Evolutionary conservation across 169 alveolate species (phyloP), one percentile per base, ranked within the genome.

Genomic region (Plasmodium ovale): DNA sequence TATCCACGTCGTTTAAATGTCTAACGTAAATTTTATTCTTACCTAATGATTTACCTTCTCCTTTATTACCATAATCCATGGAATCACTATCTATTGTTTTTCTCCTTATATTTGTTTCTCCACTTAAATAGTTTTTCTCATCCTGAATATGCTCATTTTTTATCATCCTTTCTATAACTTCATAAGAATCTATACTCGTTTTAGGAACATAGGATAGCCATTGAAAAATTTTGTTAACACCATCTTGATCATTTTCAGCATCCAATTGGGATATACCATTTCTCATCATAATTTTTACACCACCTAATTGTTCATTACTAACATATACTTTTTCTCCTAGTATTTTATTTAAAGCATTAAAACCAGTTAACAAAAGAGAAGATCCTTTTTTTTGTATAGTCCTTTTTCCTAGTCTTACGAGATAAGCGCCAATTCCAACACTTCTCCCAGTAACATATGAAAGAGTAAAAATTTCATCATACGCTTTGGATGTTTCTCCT

Each of bases 351-450:
- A 96, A 77, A 1, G 98, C 98, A 70, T 94, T 93, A 85, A 88
- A 96, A 49, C 98, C 98, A 27, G 98, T 96, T 59, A 96, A 79
- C 42, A 96, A 92, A 84, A 96, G 93, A 19, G 98, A 96, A 0
- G 96, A 94, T 5, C 95, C 94, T 37, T 71, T 92, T 94, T 92
- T 94, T 92, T 96, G 98, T 53, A 96, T 96, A 21, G 93, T 91
- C 2, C 98, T 92, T 85, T 94, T 95, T 19, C 97, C 97, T 65
- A 96, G 93, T 27, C 98, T 91, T 37, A 94, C 97, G 29, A 96
- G 56, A 71, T 96, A 96, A 3, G 98, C 97, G 1, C 98, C 98
- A 29, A 96, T 96, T 19, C 98, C 98, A 42, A 96, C 98, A 16
- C 96, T 92, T 19, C 98, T 87, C 7, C 97, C 97, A 3, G 97